Base-by-base conservation (phyloP, 1,139 yeast species). In the Blastobotrys apis region DNA sequence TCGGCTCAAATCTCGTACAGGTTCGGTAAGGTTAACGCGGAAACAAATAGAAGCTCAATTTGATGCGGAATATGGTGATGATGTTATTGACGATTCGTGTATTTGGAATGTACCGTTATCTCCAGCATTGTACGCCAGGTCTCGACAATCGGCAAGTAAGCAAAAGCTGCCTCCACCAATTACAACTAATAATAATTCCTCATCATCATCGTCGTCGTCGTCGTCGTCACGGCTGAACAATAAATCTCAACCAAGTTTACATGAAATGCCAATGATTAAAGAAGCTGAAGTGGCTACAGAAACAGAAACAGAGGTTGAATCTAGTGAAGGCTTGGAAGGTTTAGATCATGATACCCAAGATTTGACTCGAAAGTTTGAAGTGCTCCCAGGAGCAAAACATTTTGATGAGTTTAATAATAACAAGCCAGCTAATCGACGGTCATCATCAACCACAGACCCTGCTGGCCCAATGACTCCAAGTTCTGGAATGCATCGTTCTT, bases 71-170 rank as follows among this genome's bases (percentile, higher is more conserved):
- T 71, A 67, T 44, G 80, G 75, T 43, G 71, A 67, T 44, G 80
- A 75, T 44, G 77, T 77, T 38, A 78, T 80, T 5, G 77, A 70
- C 40, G 75, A 75, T 43, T 65, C 72, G 15, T 66, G 74, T 27
- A 75, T 80, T 50, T 79, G 71, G 65, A 81, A 81, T 54, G 84
- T 81, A 13, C 88, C 87, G 1, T 62, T 78, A 37, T 73, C 84
- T 0, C 81, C 78, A 43, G 73, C 83, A 0, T 60, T 67, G 13
- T 64, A 59, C 39, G 64, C 67, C 5, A 62, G 65, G 44, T 50
- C 59, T 31, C 64, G 54, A 43, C 27, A 41, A 22, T 25, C 13
- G 22, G 39, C 35, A 15, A 20, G 13, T 25, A 29, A n/a, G 16
- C 22, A 16, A 20, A 40, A 20, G 8, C 27, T 10, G 9, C 33